Evolutionary conservation across 2,329 filamentous ascomycete genomes (phyloP), one percentile per base, ranked within the genome.

Genomic region (Scortechinia acanthostroma): DNA sequence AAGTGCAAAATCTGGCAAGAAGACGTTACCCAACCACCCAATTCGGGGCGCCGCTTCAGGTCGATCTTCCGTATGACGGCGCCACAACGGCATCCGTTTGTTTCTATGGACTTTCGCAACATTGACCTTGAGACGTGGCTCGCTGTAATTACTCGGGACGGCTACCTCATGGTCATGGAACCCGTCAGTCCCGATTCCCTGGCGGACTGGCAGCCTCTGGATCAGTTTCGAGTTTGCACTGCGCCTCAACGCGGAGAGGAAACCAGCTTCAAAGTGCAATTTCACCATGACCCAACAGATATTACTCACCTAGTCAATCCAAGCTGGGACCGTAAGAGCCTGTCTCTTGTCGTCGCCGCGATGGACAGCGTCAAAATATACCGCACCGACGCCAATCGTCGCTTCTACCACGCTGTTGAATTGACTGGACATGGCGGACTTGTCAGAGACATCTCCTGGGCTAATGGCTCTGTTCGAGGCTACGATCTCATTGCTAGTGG

Each of bases 401-500:
- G 74, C 22, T 83, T 85, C 56, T 83, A 81, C 55, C 71, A 74
- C 30, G 78, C 79, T 3, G 74, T 79, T 30, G 72, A 76, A 51
- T 61, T 86, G 13, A 71, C 68, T 37, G 74, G 75, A 15, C 73
- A 82, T 46, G 68, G 69, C 13, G 70, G 70, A 3, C 68, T 84
- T 45, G 74, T 83, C 14, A 68, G 81, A 45, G 78, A 83, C 53
- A 67, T 84, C 6, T 73, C 75, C 3, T 86, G 81, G 81, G 78
- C 80, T 2, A 80, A 80, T 50, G 80, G 78, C 22, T 80, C 78
- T 30, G 77, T 82, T 56, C 67, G 80, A 16, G 80, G 80, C 2
- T 77, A 75, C 50, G 81, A 86, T 55, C 64, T 80, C 21, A 73
- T 86, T 54, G 81, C 80, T 3, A 82, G 79, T 17, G 80, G 78